phyloP scores from a whole-genome alignment of 768 basidiomycete species.

The Suillus weaverae region DNA sequence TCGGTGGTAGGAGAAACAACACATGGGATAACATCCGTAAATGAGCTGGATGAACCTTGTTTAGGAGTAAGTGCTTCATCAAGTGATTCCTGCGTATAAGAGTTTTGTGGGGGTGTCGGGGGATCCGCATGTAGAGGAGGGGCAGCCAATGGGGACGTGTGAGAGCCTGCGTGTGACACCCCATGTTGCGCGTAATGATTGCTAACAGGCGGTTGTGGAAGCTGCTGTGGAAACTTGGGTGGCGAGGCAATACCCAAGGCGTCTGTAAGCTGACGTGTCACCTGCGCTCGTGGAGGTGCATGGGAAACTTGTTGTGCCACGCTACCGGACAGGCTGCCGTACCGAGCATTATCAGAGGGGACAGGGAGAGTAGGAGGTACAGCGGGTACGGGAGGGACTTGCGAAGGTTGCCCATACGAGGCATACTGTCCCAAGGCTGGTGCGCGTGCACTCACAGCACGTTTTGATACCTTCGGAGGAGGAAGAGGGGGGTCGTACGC shows the following conservation, averaged over 20 bases:
- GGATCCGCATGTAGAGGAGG: slow-evolving; percentile 1
- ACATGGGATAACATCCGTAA: neutral
- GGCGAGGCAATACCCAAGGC: neutral
- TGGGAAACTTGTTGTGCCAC: neutral
- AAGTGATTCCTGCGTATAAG: neutral
- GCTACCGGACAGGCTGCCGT: neutral
- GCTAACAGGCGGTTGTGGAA: neutral
- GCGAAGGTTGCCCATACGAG: slow-evolving; percentile 12
- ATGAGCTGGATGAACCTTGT: slow-evolving; percentile 2
- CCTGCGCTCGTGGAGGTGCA: slow-evolving; percentile 12
- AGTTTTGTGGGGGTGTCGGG: slow-evolving; percentile 4
- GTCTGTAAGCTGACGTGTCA: neutral
- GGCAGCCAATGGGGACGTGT: neutral
- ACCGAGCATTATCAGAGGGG: neutral
- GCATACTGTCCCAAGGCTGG: slow-evolving; percentile 11
- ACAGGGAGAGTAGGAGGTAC: neutral
- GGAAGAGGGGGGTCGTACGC: slow-evolving; percentile 80
- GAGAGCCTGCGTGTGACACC: neutral
- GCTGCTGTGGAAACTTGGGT: slow-evolving; percentile 3
- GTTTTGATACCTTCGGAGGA: slow-evolving; percentile 41
- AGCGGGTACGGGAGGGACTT: slow-evolving; percentile 21
- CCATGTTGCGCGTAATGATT: neutral
- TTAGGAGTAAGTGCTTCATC: slow-evolving; percentile 9
- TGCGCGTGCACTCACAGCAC: slow-evolving; percentile 27
- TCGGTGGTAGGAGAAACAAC: neutral